Percentiles rank a stretch among this genome's conserved stretches.
phyloP scores from a whole-genome alignment of 257 asterid species.

The Solanum paucissectum region DNA sequence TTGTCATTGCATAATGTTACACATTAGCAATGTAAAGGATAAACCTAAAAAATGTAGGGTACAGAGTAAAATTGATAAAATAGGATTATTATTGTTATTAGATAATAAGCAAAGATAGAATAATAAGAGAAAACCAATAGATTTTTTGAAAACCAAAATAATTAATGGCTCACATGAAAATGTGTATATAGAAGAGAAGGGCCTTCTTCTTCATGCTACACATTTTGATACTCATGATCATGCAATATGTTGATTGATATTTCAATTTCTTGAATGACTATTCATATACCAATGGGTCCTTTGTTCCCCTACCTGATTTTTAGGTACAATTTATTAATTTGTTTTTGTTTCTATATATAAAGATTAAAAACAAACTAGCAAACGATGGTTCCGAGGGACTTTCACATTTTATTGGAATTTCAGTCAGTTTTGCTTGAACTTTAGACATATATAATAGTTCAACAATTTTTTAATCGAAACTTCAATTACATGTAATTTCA shows the following conservation, averaged over 20 bases:
- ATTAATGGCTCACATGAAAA: not conserved
- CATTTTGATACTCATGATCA: not conserved
- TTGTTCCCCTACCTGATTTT: not conserved
- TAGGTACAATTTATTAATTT: not conserved
- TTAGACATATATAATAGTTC: too few relatives aligned
- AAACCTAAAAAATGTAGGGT: too few relatives aligned
- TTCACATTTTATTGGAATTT: too few relatives aligned
- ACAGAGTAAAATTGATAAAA: too few relatives aligned
- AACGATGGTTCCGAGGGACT: not conserved
- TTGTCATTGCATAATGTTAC: too few relatives aligned
- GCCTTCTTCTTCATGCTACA: not conserved
- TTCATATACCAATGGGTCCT: not conserved
- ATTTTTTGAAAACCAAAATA: not conserved
- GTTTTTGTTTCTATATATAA: not conserved
- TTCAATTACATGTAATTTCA: too few relatives aligned
- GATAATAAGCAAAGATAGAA: too few relatives aligned
- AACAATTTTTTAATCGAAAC: too few relatives aligned
- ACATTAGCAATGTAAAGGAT: too few relatives aligned
- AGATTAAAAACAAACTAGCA: not conserved
- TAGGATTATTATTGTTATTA: too few relatives aligned
- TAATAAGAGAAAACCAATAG: not conserved
- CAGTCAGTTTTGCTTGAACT: too few relatives aligned
- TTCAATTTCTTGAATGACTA: not conserved
- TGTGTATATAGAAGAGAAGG: not conserved
- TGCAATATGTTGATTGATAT: not conserved